Evolutionary conservation across 306 rosid species (phyloP).

Genomic region (Medicago ruthenica): DNA sequence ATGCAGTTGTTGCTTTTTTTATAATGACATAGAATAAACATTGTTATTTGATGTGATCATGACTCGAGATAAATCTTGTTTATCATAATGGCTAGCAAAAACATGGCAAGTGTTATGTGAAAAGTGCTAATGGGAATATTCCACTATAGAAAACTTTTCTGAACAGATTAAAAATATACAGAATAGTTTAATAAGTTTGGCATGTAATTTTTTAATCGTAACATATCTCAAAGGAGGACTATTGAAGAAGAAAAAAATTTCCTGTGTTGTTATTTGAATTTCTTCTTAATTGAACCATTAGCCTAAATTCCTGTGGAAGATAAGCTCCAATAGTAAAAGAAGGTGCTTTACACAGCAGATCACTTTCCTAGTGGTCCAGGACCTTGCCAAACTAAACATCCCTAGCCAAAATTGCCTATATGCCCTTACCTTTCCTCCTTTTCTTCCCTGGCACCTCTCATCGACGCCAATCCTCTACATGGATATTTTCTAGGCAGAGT

Average conservation of each 20-base stretch:
- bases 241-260: no score
- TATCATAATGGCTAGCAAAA: slow-evolving; percentile 18
- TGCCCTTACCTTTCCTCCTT: no score
- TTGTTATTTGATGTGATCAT: background rate
- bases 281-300: background rate
- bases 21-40: no score
- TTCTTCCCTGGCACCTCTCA: no score
- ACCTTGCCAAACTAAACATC: no score
- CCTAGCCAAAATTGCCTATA: no score
- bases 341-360: no score
- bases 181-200: background rate
- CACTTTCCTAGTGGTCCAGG: background rate
- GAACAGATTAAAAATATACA: background rate
- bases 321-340: background rate
- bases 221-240: no score
- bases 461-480: no score
- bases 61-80: slow-evolving; percentile 16
- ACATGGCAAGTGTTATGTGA: background rate
- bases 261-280: background rate
- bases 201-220: no score
- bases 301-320: background rate
- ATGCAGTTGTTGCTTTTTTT: no score
- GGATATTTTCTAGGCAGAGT: no score
- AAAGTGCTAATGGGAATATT: slow-evolving; percentile 12
- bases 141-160: background rate